These are phyloP conservation scores for Cladosporium sp. DNA, from an alignment of 2,329 filamentous ascomycete genomes.

Conservation along the genomic window DNA sequence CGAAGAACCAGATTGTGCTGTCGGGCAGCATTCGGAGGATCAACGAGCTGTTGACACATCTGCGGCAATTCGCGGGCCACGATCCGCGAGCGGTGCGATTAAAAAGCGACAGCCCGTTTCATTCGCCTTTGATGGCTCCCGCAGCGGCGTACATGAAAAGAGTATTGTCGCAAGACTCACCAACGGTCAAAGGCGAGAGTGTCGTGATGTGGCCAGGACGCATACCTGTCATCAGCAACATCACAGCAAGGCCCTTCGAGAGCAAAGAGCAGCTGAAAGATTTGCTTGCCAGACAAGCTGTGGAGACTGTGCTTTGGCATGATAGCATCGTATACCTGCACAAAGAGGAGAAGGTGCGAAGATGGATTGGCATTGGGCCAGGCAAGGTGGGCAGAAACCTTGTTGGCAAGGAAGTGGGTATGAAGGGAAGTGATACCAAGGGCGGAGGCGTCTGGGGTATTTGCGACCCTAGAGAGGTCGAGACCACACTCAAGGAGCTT, in stretches of 20 bases:
- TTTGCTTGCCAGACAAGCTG: conserved; percentile 71
- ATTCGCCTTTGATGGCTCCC: conserved; percentile 86
- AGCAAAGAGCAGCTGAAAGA: conserved; percentile 73
- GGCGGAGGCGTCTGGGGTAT: conserved; percentile 93
- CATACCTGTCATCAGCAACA: conserved; percentile 80
- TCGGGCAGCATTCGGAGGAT: conserved; percentile 83
- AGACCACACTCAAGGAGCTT: conserved; percentile 42
- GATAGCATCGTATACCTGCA: conserved; percentile 87
- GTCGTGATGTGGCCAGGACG: conserved; percentile 70
- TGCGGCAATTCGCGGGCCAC: conserved; percentile 85
- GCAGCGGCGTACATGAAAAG: conserved; percentile 70
- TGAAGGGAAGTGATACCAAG: conserved; percentile 70
- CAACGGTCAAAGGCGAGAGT: conserved; percentile 56
- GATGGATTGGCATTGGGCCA: conserved; percentile 90
- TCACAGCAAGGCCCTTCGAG: conserved; percentile 72
- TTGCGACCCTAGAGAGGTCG: conserved; percentile 63
- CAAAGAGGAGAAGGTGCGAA: conserved; percentile 71
- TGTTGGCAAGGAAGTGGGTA: conserved; percentile 91
- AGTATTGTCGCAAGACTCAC: conserved; percentile 54
- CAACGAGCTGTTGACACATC: conserved; percentile 73
- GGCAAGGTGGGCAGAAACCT: conserved; percentile 91
- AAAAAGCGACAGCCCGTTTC: conserved; percentile 85
- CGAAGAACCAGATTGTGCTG: conserved; percentile 92
- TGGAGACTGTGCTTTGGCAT: conserved; percentile 95
- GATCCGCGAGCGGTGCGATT: conserved; percentile 83